Conservation (phyloP, 495 filamentous ascomycete genomes). For the Penicillium cosmopolitanum region DNA sequence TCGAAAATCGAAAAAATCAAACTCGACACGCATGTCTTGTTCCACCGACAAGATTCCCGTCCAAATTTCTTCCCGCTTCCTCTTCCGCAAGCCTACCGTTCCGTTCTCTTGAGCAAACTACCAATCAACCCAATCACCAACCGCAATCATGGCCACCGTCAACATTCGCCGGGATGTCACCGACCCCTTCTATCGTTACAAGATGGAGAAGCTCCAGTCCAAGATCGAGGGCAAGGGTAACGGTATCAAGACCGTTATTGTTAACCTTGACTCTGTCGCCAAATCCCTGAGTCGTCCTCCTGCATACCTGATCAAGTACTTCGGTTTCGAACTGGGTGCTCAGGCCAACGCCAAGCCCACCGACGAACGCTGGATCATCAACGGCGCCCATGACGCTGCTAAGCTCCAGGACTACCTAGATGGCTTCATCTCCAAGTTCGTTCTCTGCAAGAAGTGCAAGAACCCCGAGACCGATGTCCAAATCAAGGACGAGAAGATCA, state of each 20-base stretch:
- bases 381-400: slow-evolving; percentile 90
- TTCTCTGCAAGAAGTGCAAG: slow-evolving; percentile 99
- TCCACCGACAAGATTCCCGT: slow-evolving; percentile 45
- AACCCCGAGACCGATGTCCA: slow-evolving; percentile 96
- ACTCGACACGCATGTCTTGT: slow-evolving; percentile 60
- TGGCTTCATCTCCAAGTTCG: slow-evolving; percentile 96
- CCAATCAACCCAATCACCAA: slow-evolving; percentile 22
- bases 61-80: slow-evolving; percentile 45
- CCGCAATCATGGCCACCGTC: slow-evolving; percentile 81
- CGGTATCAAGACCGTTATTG: slow-evolving; percentile 92
- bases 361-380: slow-evolving; percentile 99
- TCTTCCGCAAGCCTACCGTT: slow-evolving; percentile 28
- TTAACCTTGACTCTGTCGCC: slow-evolving; percentile 95
- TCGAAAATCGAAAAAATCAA: slow-evolving; percentile 56
- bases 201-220: slow-evolving; percentile 98
- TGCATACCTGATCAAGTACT: slow-evolving; percentile 98
- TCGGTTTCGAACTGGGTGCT: slow-evolving; percentile 96
- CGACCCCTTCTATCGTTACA: slow-evolving; percentile 99
- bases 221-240: slow-evolving; percentile 99
- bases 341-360: slow-evolving; percentile 97
- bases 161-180: slow-evolving; percentile 98
- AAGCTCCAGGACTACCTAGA: slow-evolving; percentile 99
- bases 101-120: slow-evolving; percentile 24
- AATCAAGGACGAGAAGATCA: slow-evolving; percentile 88
- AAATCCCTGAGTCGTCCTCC: slow-evolving; percentile 90